phyloP scores from a whole-genome alignment of 2,329 filamentous ascomycete genomes.

The Claviceps sp. region DNA sequence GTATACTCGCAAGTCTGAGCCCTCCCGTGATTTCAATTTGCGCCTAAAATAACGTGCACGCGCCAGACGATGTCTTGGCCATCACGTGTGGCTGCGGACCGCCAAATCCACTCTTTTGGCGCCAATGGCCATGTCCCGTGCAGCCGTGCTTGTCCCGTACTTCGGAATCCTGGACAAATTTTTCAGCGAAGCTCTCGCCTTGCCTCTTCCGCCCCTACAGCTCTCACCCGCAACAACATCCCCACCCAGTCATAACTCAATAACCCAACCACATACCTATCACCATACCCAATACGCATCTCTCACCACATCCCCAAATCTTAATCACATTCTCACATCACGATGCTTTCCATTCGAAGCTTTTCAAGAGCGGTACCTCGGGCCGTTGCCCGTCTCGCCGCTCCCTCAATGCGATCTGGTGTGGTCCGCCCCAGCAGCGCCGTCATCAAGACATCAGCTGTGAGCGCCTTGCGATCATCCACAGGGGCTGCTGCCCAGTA shows the following conservation, averaged over 20 bases:
- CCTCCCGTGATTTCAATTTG: too few relatives aligned
- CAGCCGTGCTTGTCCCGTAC: background rate
- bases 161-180: background rate
- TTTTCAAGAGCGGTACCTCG: conserved; percentile 55
- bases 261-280: conserved; percentile 4
- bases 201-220: too few relatives aligned
- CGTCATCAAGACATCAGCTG: conserved; percentile 30
- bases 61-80: too few relatives aligned
- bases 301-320: conserved; percentile 4
- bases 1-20: too few relatives aligned
- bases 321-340: background rate
- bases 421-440: conserved; percentile 34
- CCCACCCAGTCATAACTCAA: conserved; percentile 6
- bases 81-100: too few relatives aligned
- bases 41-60: too few relatives aligned
- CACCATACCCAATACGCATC: conserved; percentile 4
- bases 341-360: conserved; percentile 57
- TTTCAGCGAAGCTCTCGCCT: background rate
- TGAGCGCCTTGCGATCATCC: conserved; percentile 18
- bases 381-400: conserved; percentile 43
- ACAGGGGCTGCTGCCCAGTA: conserved; percentile 34
- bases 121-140: too few relatives aligned
- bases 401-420: conserved; percentile 34
- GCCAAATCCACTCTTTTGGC: too few relatives aligned
- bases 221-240: too few relatives aligned